Base-by-base conservation (phyloP, 192 early-diverging fungal genomes). In the Gaertneriomyces semiglobifer region DNA sequence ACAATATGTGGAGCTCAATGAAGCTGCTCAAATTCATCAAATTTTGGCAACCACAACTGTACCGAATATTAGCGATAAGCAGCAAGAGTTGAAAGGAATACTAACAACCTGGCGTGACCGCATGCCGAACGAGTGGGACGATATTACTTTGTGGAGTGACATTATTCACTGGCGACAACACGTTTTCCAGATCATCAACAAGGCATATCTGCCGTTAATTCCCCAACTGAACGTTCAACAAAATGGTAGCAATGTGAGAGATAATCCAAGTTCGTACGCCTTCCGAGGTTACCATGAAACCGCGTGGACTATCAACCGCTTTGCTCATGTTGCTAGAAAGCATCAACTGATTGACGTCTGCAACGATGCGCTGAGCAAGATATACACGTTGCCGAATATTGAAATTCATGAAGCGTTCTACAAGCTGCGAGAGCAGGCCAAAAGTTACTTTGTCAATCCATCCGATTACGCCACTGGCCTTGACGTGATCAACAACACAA, bases 281-380 rank as follows among this genome's bases (percentile, higher is more conserved):
- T 98, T 94, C 74, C 88, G 95, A 18, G 98, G 98, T 20, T 96
- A 95, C 75, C 98, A 99, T 75, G 96, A 99, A 74, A 98, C 95
- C 39, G 98, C 98, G 4, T 99, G 98, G 98, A 98, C 96, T 39
- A 98, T 98, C 80, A 99, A 99, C 70, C 84, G 96, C 45, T 99
- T 99, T 74, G 95, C 98, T 4, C 92, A 96, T 53, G 91, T 97
- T 42, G 93, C 96, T 5, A 80, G 98, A 1, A 92, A 95, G 62
- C 98, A 99, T 69, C 86, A 88, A n/a, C 81, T 99, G 16, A 86
- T 90, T 5, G 93, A 98, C 47, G 95, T 99, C 9, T 98, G 95
- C 73, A 89, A 93, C 66, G 70, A 70, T 33, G 76, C 76, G 38
- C 82, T 99, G 43, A 92, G 90, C 70, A 94, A 94, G 68, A 98